These are phyloP conservation scores for Mucor saturninus DNA, from an alignment of 371 early-diverging fungal species.

Conservation along the genomic window DNA sequence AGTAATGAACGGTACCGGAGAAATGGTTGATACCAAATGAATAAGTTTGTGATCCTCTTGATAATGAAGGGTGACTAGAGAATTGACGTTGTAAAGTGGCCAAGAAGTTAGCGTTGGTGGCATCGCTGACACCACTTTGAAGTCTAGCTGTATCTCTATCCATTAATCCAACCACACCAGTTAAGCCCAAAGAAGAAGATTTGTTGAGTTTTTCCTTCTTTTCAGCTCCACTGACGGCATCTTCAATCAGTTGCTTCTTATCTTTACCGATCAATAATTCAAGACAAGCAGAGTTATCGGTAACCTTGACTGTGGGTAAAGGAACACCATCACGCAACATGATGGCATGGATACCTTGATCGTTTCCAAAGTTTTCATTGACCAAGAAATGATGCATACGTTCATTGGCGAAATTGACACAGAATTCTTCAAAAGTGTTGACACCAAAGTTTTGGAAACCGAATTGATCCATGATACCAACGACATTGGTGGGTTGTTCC, in stretches of 20 bases:
- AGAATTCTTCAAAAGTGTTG: conserved; percentile 77
- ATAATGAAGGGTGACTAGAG: conserved; percentile 39
- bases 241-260: conserved; percentile 17
- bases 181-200: conserved; percentile 33
- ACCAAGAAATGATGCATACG: conserved; percentile 75
- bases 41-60: conserved; percentile 41
- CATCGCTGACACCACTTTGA: conserved; percentile 51
- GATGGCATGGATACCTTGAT: conserved; percentile 55
- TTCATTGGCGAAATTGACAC: conserved; percentile 86
- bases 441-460: conserved; percentile 59
- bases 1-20: conserved; percentile 72
- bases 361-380: conserved; percentile 60
- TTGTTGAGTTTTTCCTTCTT: conserved; percentile 16
- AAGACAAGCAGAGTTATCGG: conserved; percentile 57
- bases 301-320: conserved; percentile 53
- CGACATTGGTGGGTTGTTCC: conserved; percentile 70
- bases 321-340: conserved; percentile 51
- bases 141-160: conserved; percentile 55
- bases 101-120: conserved; percentile 58
- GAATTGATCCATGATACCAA: conserved; percentile 78
- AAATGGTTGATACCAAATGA: conserved; percentile 82
- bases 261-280: conserved; percentile 54
- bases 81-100: conserved; percentile 42
- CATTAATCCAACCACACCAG: conserved; percentile 64
- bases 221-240: conserved; percentile 1